These are phyloP conservation scores for Pythium vanterpoolii DNA, from an alignment of 352 stramenopile species.

Conservation along the genomic window DNA sequence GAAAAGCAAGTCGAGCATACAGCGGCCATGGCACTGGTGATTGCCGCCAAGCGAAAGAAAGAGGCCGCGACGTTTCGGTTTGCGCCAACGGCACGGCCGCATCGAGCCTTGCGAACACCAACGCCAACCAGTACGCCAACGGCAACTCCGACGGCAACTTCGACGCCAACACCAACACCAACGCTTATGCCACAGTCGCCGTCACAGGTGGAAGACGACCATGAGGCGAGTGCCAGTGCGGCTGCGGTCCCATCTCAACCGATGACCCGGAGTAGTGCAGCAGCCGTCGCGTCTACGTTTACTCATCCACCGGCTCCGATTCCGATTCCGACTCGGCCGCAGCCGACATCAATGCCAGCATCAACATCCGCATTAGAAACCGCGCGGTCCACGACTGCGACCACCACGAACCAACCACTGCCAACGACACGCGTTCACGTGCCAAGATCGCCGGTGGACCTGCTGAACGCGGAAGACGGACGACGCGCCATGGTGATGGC, in stretches of 20 bases:
- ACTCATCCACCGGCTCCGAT: neutral
- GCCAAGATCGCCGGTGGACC: neutral
- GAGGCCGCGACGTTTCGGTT: no score
- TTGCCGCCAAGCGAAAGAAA: no score
- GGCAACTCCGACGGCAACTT: neutral
- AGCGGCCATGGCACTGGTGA: no score
- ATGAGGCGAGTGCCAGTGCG: neutral
- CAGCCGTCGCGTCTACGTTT: neutral
- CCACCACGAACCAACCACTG: neutral
- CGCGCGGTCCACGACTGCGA: neutral
- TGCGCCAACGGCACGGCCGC: no score
- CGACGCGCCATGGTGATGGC: no score
- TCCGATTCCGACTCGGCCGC: no score
- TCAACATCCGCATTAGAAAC: no score
- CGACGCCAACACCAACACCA: neutral
- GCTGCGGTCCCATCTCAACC: neutral
- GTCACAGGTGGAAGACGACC: neutral
- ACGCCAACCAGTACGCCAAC: no score
- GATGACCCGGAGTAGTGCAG: neutral
- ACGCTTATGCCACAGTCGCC: neutral
- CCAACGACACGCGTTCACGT: neutral
- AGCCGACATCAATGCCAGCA: no score
- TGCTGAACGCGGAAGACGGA: neutral
- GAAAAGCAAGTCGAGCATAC: neutral
- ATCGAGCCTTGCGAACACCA: no score